Conservation (phyloP, 208 protist genomes). For the Wallacemonas rigidus region DNA sequence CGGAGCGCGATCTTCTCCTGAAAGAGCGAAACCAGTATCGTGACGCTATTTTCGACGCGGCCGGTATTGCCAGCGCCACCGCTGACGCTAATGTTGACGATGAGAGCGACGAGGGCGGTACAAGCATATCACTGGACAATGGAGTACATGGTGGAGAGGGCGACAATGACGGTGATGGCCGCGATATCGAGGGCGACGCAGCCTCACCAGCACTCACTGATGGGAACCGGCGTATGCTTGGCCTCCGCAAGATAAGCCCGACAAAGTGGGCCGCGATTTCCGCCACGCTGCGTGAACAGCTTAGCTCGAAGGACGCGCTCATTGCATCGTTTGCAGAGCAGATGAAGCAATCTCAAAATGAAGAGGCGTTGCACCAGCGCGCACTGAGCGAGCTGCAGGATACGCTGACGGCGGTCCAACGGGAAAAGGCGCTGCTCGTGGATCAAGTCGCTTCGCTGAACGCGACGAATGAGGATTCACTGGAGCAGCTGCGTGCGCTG, state of each 20-base stretch:
- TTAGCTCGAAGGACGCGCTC: conserved; percentile 68
- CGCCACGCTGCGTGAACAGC: conserved; percentile 72
- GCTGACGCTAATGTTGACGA: conserved; percentile 11
- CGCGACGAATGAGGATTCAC: conserved; percentile 67
- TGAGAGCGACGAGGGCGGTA: background rate
- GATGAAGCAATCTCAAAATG: conserved; percentile 30
- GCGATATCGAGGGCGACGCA: background rate
- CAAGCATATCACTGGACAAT: conserved; percentile 4
- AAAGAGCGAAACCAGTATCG: conserved; percentile 83
- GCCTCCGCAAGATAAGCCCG: background rate
- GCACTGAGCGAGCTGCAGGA: conserved; percentile 19
- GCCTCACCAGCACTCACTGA: too few relatives aligned
- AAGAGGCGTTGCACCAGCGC: conserved; percentile 14
- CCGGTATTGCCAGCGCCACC: conserved; percentile 21
- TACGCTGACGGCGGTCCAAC: conserved; percentile 26
- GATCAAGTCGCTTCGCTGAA: conserved; percentile 46
- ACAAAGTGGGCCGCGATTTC: conserved; percentile 46
- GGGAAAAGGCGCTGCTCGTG: conserved; percentile 42
- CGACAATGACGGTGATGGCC: background rate
- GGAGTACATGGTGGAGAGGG: background rate
- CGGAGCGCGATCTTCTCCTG: conserved; percentile 60
- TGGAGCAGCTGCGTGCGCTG: conserved; percentile 37
- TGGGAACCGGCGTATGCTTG: background rate
- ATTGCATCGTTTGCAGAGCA: conserved; percentile 63
- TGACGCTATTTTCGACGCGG: conserved; percentile 63